These are phyloP conservation scores for Stachybotrys elegans DNA, from an alignment of 2,329 filamentous ascomycete species.

Conservation along the genomic window DNA sequence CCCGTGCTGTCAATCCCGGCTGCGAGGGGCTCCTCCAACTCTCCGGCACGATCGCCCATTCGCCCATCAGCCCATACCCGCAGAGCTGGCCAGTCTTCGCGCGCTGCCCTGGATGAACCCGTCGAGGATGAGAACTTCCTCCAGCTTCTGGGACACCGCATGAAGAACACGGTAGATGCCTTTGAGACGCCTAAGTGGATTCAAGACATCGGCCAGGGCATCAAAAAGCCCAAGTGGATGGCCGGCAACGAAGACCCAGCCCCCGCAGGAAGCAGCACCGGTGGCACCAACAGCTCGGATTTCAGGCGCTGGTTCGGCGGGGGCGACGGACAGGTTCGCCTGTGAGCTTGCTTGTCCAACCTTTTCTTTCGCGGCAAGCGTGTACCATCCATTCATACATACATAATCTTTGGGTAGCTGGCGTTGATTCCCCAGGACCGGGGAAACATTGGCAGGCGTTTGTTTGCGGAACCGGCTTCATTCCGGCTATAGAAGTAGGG, in stretches of 20 bases:
- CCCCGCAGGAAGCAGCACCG: slow-evolving; percentile 17
- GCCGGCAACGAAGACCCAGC: slow-evolving; percentile 46
- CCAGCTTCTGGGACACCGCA: slow-evolving; percentile 72
- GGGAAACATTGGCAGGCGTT: no score
- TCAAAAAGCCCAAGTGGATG: slow-evolving; percentile 82
- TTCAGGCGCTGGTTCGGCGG: slow-evolving; percentile 57
- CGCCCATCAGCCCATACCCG: slow-evolving; percentile 21
- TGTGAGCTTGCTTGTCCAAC: no score
- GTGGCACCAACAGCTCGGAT: slow-evolving; percentile 29
- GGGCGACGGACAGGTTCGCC: slow-evolving; percentile 28
- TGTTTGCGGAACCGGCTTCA: no score
- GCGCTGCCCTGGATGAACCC: slow-evolving; percentile 40
- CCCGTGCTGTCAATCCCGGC: slow-evolving; percentile 46
- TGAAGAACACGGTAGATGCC: slow-evolving; percentile 88
- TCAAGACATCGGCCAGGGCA: slow-evolving; percentile 60
- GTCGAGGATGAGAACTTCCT: slow-evolving; percentile 78
- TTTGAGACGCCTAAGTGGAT: slow-evolving; percentile 80
- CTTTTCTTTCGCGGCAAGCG: no score
- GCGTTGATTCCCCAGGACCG: no score
- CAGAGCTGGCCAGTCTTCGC: slow-evolving; percentile 20
- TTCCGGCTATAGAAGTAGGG: no score
- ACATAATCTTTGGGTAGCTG: no score
- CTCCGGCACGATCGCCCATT: slow-evolving; percentile 36
- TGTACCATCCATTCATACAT: no score
- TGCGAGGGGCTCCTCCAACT: slow-evolving; percentile 26